Evolutionary conservation across 768 basidiomycete genomes (phyloP).

Genomic region (Lactifluus piperatus): DNA sequence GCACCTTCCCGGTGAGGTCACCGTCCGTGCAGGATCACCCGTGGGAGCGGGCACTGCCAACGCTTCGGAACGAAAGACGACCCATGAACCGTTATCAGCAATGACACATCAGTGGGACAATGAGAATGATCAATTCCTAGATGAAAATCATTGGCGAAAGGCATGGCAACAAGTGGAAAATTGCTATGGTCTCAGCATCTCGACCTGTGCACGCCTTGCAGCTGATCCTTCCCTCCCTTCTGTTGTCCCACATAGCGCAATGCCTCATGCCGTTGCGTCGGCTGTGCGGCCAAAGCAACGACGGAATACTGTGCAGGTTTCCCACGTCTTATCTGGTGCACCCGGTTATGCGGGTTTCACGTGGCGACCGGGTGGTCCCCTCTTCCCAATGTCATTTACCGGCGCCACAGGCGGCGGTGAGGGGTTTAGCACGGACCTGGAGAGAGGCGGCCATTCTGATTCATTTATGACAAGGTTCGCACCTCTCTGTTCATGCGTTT

Average conservation of each 20-base stretch:
- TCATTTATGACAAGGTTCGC: conserved; percentile 13
- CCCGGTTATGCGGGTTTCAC: conserved; percentile 20
- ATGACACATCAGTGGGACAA: conserved; percentile 12
- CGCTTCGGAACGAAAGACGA: neutral
- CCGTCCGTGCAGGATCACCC: conserved; percentile 18
- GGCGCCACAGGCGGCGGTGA: conserved; percentile 7
- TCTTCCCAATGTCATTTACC: conserved; percentile 19
- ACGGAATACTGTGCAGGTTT: conserved; percentile 16
- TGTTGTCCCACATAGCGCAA: conserved; percentile 4
- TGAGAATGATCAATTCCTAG: neutral
- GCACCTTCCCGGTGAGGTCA: conserved; percentile 13
- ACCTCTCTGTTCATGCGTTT: neutral
- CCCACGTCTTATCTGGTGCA: conserved; percentile 20
- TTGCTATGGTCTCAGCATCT: conserved; percentile 19
- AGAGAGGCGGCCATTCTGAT: conserved; percentile 6
- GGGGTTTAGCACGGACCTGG: conserved; percentile 4
- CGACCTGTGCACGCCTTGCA: conserved; percentile 16
- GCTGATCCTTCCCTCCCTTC: conserved; percentile 16
- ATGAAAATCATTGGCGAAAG: neutral
- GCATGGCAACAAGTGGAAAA: conserved; percentile 9
- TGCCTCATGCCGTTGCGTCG: conserved; percentile 14
- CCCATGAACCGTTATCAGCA: neutral
- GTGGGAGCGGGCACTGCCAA: conserved; percentile 6
- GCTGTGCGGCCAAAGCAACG: conserved; percentile 13
- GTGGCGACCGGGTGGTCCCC: conserved; percentile 20